Conservation (phyloP, 495 filamentous ascomycete genomes). For the Penicillium riverlandense region DNA sequence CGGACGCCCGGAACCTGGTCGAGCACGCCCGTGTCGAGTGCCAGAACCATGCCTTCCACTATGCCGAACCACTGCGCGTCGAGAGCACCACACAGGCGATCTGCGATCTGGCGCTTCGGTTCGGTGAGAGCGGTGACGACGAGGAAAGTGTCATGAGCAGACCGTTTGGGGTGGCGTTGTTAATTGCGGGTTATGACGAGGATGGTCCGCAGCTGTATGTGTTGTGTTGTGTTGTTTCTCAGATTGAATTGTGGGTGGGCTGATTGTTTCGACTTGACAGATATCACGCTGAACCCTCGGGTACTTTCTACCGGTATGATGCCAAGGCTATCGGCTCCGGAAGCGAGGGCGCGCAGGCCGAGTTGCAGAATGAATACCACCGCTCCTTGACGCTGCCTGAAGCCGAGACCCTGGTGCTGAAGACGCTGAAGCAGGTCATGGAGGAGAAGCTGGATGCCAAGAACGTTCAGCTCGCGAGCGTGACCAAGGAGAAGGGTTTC, state of each 20-base stretch:
- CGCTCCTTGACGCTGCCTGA: conserved; percentile 91
- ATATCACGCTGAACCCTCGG: conserved; percentile 95
- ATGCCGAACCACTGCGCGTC: conserved; percentile 84
- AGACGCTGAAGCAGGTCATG: conserved; percentile 99
- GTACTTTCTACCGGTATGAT: conserved; percentile 98
- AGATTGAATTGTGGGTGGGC: background rate
- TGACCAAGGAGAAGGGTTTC: conserved; percentile 96
- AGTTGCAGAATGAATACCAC: conserved; percentile 97
- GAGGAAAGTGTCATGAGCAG: conserved; percentile 98
- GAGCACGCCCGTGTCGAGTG: conserved; percentile 97
- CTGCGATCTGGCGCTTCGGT: conserved; percentile 91
- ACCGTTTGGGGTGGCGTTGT: conserved; percentile 91
- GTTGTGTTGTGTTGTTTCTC: background rate
- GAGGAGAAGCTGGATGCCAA: conserved; percentile 98
- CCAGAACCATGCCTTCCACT: conserved; percentile 95
- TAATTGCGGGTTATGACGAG: conserved; percentile 96
- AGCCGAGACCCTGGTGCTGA: conserved; percentile 89
- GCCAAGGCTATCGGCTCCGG: conserved; percentile 97
- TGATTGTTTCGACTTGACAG: conserved; percentile 23
- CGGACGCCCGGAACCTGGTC: conserved; percentile 91
- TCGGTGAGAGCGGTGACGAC: conserved; percentile 94
- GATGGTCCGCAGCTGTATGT: conserved; percentile 86
- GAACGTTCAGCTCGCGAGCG: conserved; percentile 96
- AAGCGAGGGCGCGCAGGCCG: conserved; percentile 92
- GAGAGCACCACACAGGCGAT: conserved; percentile 99